These are phyloP conservation scores for Rhynchospora pubera DNA, from an alignment of 176 grass and related monocot genomes.

Conservation along the genomic window DNA sequence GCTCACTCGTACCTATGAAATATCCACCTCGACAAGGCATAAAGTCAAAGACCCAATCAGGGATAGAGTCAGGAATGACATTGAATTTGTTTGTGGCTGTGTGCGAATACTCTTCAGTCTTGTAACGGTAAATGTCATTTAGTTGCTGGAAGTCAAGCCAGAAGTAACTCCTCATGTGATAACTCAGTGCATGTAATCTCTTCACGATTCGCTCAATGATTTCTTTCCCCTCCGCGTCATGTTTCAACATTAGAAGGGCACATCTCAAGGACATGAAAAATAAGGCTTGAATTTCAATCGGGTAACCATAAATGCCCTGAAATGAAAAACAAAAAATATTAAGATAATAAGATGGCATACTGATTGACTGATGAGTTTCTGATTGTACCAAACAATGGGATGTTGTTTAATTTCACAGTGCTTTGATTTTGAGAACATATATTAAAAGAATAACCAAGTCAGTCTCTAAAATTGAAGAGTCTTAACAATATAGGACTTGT, in stretches of 20 bases:
- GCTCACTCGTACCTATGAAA: constrained; percentile 23
- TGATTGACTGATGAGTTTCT: not conserved
- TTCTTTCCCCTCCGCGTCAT: constrained; percentile 41
- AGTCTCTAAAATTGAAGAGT: not conserved
- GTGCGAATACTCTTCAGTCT: constrained; percentile 45
- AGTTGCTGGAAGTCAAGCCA: constrained; percentile 46
- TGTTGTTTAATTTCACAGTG: not conserved
- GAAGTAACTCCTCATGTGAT: constrained; percentile 47
- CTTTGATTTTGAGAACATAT: not conserved
- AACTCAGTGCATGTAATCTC: constrained; percentile 38
- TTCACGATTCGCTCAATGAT: constrained; percentile 32
- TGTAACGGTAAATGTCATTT: constrained; percentile 48
- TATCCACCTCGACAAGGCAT: constrained; percentile 34
- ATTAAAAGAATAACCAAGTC: not conserved
- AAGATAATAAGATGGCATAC: not conserved
- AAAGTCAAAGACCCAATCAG: constrained; percentile 44
- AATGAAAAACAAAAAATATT: constrained; percentile 13
- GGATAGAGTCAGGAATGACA: constrained; percentile 41
- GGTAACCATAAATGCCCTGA: constrained; percentile 44
- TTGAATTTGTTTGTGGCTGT: constrained; percentile 39
- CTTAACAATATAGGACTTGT: not conserved
- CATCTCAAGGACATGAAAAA: constrained; percentile 44
- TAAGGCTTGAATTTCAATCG: constrained; percentile 45
- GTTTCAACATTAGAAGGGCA: constrained; percentile 28
- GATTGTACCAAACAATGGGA: not conserved